Evolutionary conservation across 768 basidiomycete species (phyloP), one percentile per base, ranked within the genome.

Genomic region (Termitomyces sp.): DNA sequence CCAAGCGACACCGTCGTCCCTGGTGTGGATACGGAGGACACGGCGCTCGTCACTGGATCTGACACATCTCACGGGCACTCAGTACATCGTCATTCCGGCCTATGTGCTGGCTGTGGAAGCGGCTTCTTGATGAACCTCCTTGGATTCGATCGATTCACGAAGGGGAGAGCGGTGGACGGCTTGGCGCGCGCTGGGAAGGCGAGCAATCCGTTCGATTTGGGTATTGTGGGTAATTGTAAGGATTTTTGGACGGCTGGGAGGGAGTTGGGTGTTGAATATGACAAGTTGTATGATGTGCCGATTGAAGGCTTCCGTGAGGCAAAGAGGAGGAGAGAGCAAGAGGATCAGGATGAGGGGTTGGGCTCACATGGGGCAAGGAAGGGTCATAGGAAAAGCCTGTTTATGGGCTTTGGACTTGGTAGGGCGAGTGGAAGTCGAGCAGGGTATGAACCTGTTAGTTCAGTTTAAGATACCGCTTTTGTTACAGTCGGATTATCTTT

Each of bases 191-290:
- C 92, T 1, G 79, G 85, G 6, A 87, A 83, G 59, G 88, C 91
- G 42, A 81, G 84, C 56, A 98, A 98, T 74, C 97, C 96, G 45
- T 99, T 98, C 72, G 94, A 97, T 74, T 67, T 91, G 25, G 96
- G 96, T 2, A 50, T 89, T 15, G 74, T 83, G 20, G 78, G 80
- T 60, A 96, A 96, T 70, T 96, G 94, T 72, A 86, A 83, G 68
- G 96, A 99, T 77, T 98, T 99, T 74, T 99, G 96, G 96, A 86
- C 86, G 53, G 83, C 83, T 59, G 93, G 95, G 29, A 80, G 80
- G 62, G 91, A 93, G 73, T 76, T 96, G 31, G 93, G 92, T 2
- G 91, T 99, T 50, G 89, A 96, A 71, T 99, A 97, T 75, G 91
- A 92, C 57, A 79, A 81, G 66, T 71, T 97, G 71, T 96, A 96